Evolutionary conservation across 805 yeast species (phyloP).

Genomic region (Yarrowia deformans): DNA sequence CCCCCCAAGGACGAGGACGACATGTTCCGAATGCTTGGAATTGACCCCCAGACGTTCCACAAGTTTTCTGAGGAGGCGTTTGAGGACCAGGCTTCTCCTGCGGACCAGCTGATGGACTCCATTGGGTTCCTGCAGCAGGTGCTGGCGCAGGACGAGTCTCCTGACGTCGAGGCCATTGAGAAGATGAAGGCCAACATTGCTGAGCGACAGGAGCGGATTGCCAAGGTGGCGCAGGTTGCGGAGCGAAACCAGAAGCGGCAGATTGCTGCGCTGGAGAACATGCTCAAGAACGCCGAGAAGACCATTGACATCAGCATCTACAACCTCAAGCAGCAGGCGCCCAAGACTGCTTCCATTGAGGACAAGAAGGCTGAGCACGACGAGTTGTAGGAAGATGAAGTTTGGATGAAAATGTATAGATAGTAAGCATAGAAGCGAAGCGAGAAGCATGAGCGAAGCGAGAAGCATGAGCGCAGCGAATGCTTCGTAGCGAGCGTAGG

Average conservation of each 20-base stretch:
- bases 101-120: constrained; percentile 38
- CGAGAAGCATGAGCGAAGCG: background rate
- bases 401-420: constrained; percentile 17
- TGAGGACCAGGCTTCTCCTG: constrained; percentile 35
- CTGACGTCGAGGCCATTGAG: constrained; percentile 17
- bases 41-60: constrained; percentile 36
- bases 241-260: constrained; percentile 39
- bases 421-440: background rate
- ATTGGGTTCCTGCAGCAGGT: constrained; percentile 34
- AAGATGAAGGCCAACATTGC: constrained; percentile 34
- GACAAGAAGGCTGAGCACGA: constrained; percentile 25
- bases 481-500: background rate
- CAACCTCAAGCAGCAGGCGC: constrained; percentile 25
- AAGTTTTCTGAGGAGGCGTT: constrained; percentile 35
- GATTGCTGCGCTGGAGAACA: constrained; percentile 34
- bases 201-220: constrained; percentile 32
- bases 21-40: constrained; percentile 36
- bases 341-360: constrained; percentile 30
- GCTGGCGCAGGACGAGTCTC: constrained; percentile 32
- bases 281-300: constrained; percentile 39
- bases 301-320: constrained; percentile 28
- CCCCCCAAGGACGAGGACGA: constrained; percentile 40
- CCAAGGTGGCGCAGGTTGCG: constrained; percentile 13
- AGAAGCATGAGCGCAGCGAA: background rate
- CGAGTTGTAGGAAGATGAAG: constrained; percentile 13